Conservation (phyloP, 257 asterid species). For the Phtheirospermum japonicum region DNA sequence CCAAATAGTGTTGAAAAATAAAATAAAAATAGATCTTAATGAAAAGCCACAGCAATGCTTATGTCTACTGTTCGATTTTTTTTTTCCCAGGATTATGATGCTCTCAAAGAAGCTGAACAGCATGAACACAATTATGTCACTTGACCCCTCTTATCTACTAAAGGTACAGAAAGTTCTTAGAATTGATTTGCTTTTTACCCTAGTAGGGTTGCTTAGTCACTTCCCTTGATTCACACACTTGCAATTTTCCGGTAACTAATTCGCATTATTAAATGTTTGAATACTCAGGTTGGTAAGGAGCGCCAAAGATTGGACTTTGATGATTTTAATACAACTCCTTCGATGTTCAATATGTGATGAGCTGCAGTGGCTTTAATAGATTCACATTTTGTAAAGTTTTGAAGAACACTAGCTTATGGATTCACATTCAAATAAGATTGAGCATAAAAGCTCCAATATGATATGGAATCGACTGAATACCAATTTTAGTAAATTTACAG, state of each 20-base stretch:
- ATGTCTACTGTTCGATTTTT: constrained; percentile 15
- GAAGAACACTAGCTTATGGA: too few relatives aligned
- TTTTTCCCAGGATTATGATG: constrained; percentile 68
- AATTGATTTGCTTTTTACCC: background rate
- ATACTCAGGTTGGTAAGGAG: constrained; percentile 69
- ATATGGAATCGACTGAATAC: too few relatives aligned
- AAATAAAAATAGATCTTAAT: too few relatives aligned
- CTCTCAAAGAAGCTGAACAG: constrained; percentile 72
- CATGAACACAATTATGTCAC: constrained; percentile 77
- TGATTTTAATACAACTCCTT: constrained; percentile 78
- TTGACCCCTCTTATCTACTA: constrained; percentile 68
- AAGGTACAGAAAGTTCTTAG: constrained; percentile 47
- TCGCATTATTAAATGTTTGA: background rate
- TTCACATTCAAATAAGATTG: too few relatives aligned
- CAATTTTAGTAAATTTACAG: too few relatives aligned
- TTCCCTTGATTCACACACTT: too few relatives aligned
- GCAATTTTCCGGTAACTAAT: background rate
- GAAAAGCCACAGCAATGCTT: background rate
- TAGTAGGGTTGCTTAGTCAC: too few relatives aligned
- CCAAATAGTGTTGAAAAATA: too few relatives aligned
- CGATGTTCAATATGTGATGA: constrained; percentile 72
- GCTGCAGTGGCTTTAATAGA: too few relatives aligned
- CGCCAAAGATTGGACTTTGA: constrained; percentile 86
- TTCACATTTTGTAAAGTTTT: too few relatives aligned
- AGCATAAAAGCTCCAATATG: too few relatives aligned